phyloP scores from a whole-genome alignment of 1,139 yeast genomes.

The Taiozyma onychis region DNA sequence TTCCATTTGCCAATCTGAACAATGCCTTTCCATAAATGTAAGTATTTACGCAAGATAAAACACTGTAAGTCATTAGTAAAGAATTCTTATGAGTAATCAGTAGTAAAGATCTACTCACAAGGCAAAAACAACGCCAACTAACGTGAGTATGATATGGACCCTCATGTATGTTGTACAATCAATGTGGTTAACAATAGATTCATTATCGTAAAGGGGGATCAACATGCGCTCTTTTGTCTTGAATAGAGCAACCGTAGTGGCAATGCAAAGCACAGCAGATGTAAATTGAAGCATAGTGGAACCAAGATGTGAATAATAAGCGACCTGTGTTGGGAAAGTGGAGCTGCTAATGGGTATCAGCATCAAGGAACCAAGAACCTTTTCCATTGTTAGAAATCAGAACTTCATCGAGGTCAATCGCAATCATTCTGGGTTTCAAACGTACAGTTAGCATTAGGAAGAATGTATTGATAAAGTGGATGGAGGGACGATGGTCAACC shows the following conservation, averaged over 20 bases:
- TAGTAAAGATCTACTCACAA: not conserved
- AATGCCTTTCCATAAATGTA: not conserved
- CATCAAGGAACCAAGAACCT: not conserved
- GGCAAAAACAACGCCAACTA: not conserved
- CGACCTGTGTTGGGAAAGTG: not conserved
- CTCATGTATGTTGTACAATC: not conserved
- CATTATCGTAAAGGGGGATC: not conserved
- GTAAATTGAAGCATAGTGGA: not conserved
- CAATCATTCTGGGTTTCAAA: not conserved
- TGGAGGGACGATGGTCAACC: not conserved
- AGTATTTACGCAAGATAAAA: not conserved
- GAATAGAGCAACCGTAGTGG: not conserved
- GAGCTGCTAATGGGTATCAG: not conserved
- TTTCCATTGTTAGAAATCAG: not conserved
- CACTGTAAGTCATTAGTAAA: not conserved
- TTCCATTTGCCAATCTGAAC: not conserved
- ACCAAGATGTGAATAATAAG: not conserved
- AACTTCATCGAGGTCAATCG: too few relatives aligned
- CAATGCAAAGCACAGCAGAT: not conserved
- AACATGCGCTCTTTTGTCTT: not conserved
- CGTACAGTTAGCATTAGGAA: not conserved
- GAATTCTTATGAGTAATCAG: too few relatives aligned
- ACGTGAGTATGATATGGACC: not conserved
- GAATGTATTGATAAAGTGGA: not conserved
- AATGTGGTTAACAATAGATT: not conserved